These are phyloP conservation scores for Chenopodium formosanum DNA, from an alignment of 148 eudicot genomes.

Conservation along the genomic window DNA sequence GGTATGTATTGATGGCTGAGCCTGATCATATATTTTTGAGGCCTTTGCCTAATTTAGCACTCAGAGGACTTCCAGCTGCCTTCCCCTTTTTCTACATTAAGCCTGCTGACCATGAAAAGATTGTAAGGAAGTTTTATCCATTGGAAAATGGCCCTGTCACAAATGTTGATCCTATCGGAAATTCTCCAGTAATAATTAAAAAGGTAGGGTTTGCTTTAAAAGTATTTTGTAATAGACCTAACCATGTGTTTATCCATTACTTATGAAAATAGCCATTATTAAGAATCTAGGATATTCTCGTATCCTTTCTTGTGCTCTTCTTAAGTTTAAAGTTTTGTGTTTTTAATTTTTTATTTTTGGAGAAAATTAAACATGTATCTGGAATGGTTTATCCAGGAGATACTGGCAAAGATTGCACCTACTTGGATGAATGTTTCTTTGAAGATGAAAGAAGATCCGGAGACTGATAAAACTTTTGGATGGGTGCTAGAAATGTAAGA, in stretches of 20 bases:
- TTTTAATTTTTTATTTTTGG: not conserved
- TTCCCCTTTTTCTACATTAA: conserved; percentile 93
- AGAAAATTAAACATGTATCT: not conserved
- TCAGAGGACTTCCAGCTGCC: conserved; percentile 75
- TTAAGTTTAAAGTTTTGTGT: not conserved
- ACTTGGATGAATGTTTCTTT: conserved; percentile 96
- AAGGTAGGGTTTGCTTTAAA: conserved; percentile 42
- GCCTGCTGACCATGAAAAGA: conserved; percentile 69
- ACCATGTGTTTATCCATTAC: not conserved
- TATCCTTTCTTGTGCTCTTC: not conserved
- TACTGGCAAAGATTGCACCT: conserved; percentile 75
- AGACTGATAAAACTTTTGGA: conserved; percentile 79
- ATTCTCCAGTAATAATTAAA: conserved; percentile 78
- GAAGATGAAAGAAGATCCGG: conserved; percentile 83
- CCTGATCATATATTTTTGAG: conserved; percentile 88
- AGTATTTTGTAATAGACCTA: not conserved
- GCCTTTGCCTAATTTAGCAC: conserved; percentile 88
- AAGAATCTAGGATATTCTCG: not conserved
- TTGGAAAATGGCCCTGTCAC: conserved; percentile 84
- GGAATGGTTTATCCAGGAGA: conserved; percentile 29
- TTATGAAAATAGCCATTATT: not conserved
- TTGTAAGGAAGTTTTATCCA: conserved; percentile 71
- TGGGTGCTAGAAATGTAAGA: conserved; percentile 85
- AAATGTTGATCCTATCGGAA: conserved; percentile 89
- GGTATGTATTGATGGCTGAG: conserved; percentile 95